These are phyloP conservation scores for Lepiota venenata DNA, from an alignment of 768 basidiomycete species.

Conservation along the genomic window DNA sequence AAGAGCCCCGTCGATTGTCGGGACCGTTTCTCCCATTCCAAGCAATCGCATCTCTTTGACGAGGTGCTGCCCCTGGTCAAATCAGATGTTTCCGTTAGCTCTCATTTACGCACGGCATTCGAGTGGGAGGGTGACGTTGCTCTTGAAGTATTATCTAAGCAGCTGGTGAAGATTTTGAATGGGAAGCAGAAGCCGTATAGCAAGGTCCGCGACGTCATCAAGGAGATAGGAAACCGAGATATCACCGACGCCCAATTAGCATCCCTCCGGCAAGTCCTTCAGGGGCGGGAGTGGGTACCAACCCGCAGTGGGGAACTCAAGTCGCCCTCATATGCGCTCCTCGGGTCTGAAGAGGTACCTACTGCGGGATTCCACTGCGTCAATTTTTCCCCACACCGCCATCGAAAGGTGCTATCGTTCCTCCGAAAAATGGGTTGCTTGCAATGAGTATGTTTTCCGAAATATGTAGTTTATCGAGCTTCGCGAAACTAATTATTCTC, in stretches of 20 bases:
- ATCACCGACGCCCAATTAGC: constrained; percentile 16
- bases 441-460: constrained; percentile 26
- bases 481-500: not conserved
- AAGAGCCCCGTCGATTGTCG: constrained; percentile 24
- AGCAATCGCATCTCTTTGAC: constrained; percentile 31
- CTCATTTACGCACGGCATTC: constrained; percentile 26
- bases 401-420: constrained; percentile 19
- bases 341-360: constrained; percentile 13
- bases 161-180: constrained; percentile 26
- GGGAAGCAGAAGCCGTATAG: constrained; percentile 7
- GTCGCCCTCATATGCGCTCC: constrained; percentile 21
- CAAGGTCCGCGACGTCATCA: constrained; percentile 23
- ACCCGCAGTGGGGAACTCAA: constrained; percentile 18
- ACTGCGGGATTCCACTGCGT: constrained; percentile 26
- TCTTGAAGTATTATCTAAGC: constrained; percentile 26
- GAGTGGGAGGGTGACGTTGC: constrained; percentile 38
- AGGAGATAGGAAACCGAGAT: constrained; percentile 24
- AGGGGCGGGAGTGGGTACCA: constrained; percentile 33
- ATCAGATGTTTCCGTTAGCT: constrained; percentile 18
- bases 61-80: constrained; percentile 32
- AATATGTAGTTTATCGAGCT: not conserved
- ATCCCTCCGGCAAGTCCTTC: constrained; percentile 15
- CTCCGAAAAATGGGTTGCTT: constrained; percentile 34
- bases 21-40: constrained; percentile 18
- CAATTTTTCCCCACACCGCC: constrained; percentile 15